Conservation (phyloP, 129 eudicot species). For the Flaveria brownii region DNA sequence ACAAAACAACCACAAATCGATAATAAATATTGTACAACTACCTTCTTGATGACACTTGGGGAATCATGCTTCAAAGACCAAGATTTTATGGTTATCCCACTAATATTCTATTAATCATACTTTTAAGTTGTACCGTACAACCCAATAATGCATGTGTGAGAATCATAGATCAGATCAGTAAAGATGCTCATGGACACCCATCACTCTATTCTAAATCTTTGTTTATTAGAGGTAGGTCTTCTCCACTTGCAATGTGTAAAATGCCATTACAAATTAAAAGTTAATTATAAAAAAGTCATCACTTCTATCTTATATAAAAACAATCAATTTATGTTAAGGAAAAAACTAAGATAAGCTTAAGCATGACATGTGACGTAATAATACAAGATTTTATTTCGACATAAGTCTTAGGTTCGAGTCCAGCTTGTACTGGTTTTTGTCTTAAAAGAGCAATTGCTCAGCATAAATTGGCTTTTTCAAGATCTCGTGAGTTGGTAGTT, state of each 20-base stretch:
- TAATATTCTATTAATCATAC: constrained; percentile 13
- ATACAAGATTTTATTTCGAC: no score
- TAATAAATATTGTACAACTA: constrained; percentile 26
- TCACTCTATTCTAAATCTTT: constrained; percentile 20
- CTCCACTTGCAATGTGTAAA: constrained; percentile 23
- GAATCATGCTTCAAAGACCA: constrained; percentile 27
- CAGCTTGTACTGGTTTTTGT: no score
- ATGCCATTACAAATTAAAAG: no score
- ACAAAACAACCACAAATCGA: constrained; percentile 24
- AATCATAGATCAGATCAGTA: constrained; percentile 22
- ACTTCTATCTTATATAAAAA: background rate
- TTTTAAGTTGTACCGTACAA: constrained; percentile 14
- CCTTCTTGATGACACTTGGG: constrained; percentile 39
- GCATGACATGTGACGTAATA: no score
- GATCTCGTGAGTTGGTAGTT: background rate
- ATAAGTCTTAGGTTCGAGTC: no score
- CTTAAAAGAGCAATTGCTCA: no score
- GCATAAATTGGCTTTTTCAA: no score
- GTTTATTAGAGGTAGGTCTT: constrained; percentile 16
- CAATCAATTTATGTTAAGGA: background rate
- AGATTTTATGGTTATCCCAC: constrained; percentile 36
- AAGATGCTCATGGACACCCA: constrained; percentile 22
- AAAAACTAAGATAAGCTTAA: no score
- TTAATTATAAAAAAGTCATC: background rate
- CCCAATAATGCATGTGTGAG: background rate